Evolutionary conservation across 2,329 filamentous ascomycete genomes (phyloP).

Genomic region (Aspergillus candidus): DNA sequence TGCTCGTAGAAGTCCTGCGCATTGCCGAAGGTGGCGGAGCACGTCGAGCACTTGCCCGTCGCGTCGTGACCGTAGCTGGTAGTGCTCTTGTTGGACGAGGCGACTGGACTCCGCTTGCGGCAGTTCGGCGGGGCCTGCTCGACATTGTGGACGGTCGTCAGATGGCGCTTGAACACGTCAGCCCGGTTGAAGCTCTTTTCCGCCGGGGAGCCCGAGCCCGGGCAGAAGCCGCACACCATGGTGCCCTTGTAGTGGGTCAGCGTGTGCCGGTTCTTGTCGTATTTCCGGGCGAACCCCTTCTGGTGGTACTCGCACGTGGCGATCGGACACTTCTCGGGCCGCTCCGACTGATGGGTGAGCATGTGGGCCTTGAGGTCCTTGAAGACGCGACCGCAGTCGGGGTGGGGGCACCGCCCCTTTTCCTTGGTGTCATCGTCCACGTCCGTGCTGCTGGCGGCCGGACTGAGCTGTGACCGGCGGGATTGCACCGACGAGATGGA

Average conservation of each 20-base stretch:
- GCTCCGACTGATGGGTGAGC: constrained; percentile 85
- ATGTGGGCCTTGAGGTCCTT: constrained; percentile 92
- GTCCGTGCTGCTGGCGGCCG: constrained; percentile 55
- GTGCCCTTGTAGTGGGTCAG: constrained; percentile 95
- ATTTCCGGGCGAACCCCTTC: constrained; percentile 91
- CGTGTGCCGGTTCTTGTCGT: constrained; percentile 93
- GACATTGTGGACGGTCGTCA: constrained; percentile 84
- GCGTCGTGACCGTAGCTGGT: constrained; percentile 68
- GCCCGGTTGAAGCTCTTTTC: constrained; percentile 96
- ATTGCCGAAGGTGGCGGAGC: constrained; percentile 72
- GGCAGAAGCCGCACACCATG: constrained; percentile 94
- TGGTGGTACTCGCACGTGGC: constrained; percentile 83
- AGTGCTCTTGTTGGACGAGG: constrained; percentile 54
- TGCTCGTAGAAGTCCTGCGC: constrained; percentile 98
- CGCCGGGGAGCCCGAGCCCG: constrained; percentile 76
- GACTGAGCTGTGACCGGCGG: constrained; percentile 54
- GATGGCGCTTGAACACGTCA: constrained; percentile 90
- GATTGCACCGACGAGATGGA: constrained; percentile 69
- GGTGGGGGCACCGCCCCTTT: constrained; percentile 69
- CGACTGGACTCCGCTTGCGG: constrained; percentile 61
- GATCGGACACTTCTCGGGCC: constrained; percentile 92
- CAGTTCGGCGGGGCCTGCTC: constrained; percentile 91
- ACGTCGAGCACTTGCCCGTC: constrained; percentile 86
- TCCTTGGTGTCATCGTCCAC: constrained; percentile 56
- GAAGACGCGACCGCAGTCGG: constrained; percentile 78